Conservation (phyloP, 306 rosid genomes). For the Ceratonia siliqua region DNA sequence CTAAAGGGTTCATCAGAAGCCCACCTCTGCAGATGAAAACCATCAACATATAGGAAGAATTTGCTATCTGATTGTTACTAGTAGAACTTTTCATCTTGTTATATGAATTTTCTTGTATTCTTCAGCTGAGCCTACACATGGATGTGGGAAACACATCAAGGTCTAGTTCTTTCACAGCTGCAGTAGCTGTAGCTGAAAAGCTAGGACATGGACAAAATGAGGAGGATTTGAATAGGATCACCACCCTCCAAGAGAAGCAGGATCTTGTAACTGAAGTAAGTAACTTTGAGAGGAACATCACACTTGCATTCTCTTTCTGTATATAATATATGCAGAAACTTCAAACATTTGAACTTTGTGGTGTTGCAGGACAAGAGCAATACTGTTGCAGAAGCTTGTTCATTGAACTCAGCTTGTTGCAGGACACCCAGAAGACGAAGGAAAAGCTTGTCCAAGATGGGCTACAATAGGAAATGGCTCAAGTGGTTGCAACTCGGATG, state of each 20-base stretch:
- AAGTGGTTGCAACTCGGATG: slow-evolving; percentile 36
- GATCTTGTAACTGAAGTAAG: slow-evolving; percentile 4
- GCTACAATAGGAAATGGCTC: slow-evolving; percentile 32
- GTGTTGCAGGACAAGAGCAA: slow-evolving; percentile 39
- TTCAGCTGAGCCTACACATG: slow-evolving; percentile 36
- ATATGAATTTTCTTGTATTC: background rate
- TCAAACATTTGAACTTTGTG: background rate
- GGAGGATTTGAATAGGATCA: too few relatives aligned
- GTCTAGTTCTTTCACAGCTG: slow-evolving; percentile 35
- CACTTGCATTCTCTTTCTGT: background rate
- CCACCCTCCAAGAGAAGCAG: slow-evolving; percentile 14
- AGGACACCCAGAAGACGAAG: background rate
- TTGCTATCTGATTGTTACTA: background rate
- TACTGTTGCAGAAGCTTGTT: slow-evolving; percentile 14
- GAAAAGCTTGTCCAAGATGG: background rate
- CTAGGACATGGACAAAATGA: background rate
- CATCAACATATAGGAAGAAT: background rate
- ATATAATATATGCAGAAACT: background rate
- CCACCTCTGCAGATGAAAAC: too few relatives aligned
- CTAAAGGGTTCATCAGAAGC: too few relatives aligned
- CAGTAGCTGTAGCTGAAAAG: slow-evolving; percentile 4
- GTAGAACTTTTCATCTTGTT: background rate
- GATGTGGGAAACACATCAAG: slow-evolving; percentile 38
- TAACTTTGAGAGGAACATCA: background rate
- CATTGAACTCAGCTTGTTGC: slow-evolving; percentile 24